Percentiles rank a stretch among this genome's conserved stretches.
Conservation (phyloP, 2,329 filamentous ascomycete genomes). For the Cyclaneusma minus region DNA sequence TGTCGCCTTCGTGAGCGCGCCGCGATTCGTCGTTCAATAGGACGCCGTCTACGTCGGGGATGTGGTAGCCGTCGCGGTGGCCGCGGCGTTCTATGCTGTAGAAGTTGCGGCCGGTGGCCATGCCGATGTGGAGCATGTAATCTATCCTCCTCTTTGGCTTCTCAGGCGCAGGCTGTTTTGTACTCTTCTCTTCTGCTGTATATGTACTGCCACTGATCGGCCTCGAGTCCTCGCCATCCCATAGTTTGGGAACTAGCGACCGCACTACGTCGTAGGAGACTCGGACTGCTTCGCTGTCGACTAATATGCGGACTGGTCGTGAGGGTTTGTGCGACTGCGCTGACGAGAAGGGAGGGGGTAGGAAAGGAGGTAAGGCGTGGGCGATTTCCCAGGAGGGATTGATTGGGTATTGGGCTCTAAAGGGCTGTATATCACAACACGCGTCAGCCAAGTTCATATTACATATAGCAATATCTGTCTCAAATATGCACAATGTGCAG, state of each 20-base stretch:
- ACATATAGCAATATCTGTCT: too few species aligned
- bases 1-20: slow-evolving; percentile 22
- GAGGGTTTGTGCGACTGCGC: slow-evolving; percentile 11
- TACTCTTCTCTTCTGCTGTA: slow-evolving; percentile 5
- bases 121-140: slow-evolving; percentile 63
- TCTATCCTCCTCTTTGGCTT: slow-evolving; percentile 33
- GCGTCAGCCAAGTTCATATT: too few species aligned
- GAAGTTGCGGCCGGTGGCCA: slow-evolving; percentile 47
- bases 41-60: slow-evolving; percentile 54
- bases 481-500: too few species aligned
- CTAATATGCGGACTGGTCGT: slow-evolving; percentile 43
- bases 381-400: slow-evolving; percentile 78
- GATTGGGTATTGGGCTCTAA: slow-evolving; percentile 51
- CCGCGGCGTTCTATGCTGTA: slow-evolving; percentile 60
- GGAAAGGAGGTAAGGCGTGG: slow-evolving; percentile 45
- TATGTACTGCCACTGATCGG: too few species aligned
- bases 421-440: slow-evolving; percentile 38
- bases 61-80: slow-evolving; percentile 56
- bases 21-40: slow-evolving; percentile 32
- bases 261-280: slow-evolving; percentile 58
- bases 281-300: slow-evolving; percentile 50
- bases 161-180: slow-evolving; percentile 15
- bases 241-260: slow-evolving; percentile 45
- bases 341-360: slow-evolving; percentile 30
- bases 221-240: slow-evolving; percentile 29